Evolutionary conservation across 768 basidiomycete species (phyloP).

Genomic region (Leccinum longicurvipes): DNA sequence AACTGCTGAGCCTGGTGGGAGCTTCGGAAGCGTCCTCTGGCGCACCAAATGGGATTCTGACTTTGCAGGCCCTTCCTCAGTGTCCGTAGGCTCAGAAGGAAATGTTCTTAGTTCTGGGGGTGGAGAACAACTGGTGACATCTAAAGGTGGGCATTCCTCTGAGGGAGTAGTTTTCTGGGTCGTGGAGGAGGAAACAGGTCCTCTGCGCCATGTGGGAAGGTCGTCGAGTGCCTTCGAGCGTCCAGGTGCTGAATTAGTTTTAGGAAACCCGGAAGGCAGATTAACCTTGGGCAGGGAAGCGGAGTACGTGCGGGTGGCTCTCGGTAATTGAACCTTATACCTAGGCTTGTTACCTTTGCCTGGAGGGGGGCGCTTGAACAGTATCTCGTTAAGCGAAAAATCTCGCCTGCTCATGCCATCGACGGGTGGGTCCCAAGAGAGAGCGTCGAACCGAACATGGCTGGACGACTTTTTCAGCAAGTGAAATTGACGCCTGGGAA

Average conservation of each 20-base stretch:
- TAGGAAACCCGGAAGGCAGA: slow-evolving; percentile 31
- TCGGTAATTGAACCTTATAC: slow-evolving; percentile 38
- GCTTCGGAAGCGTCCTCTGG: slow-evolving; percentile 58
- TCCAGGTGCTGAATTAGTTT: slow-evolving; percentile 8
- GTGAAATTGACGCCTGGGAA: slow-evolving; percentile 48
- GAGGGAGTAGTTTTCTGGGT: slow-evolving; percentile 3
- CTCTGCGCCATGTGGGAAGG: slow-evolving; percentile 39
- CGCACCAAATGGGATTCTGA: slow-evolving; percentile 34
- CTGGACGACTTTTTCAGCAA: slow-evolving; percentile 37
- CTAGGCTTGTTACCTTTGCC: slow-evolving; percentile 32
- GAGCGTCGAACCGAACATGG: slow-evolving; percentile 56
- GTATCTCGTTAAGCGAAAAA: slow-evolving; percentile 59
- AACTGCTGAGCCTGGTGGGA: slow-evolving; percentile 69
- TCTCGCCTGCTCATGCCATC: slow-evolving; percentile 60
- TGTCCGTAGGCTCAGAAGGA: slow-evolving; percentile 30
- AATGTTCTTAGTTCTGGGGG: slow-evolving; percentile 45
- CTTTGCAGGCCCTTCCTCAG: slow-evolving; percentile 32
- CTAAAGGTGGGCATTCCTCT: slow-evolving; percentile 30
- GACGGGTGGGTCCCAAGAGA: slow-evolving; percentile 71
- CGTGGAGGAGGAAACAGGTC: slow-evolving; percentile 19
- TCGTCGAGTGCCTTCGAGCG: slow-evolving; percentile 36
- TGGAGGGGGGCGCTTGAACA: slow-evolving; percentile 49
- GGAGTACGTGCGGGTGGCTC: slow-evolving; percentile 1
- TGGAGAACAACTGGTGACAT: slow-evolving; percentile 65
- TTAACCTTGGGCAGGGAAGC: slow-evolving; percentile 36